These are phyloP conservation scores for Pestalotiopsis sp. DNA, from an alignment of 2,329 filamentous ascomycete species.

Conservation along the genomic window DNA sequence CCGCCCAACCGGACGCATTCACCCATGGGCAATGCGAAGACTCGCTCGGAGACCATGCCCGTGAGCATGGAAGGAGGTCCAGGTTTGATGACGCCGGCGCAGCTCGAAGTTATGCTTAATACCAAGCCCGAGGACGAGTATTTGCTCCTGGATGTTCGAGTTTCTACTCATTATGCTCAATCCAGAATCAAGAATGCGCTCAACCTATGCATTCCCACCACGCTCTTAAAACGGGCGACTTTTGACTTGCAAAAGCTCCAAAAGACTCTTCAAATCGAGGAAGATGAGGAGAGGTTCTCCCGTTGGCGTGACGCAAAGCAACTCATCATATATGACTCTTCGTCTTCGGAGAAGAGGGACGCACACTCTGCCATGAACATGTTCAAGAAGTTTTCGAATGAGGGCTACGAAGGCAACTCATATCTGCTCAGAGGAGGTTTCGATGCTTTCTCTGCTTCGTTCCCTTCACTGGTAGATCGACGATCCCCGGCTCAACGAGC, in stretches of 20 bases:
- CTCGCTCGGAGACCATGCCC: constrained; percentile 55
- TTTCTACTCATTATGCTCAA: constrained; percentile 77
- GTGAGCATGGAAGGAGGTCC: constrained; percentile 46
- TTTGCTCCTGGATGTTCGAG: constrained; percentile 81
- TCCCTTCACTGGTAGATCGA: constrained; percentile 63
- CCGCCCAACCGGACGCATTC: constrained; percentile 47
- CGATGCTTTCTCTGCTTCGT: constrained; percentile 66
- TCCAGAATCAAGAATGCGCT: constrained; percentile 78
- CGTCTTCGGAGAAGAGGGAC: constrained; percentile 77
- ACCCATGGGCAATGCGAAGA: constrained; percentile 29
- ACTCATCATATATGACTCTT: constrained; percentile 85
- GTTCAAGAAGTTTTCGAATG: constrained; percentile 86
- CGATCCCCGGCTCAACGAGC: constrained; percentile 49
- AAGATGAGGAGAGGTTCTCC: constrained; percentile 71
- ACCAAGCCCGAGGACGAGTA: constrained; percentile 40
- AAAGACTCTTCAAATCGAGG: constrained; percentile 76
- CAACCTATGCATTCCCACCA: constrained; percentile 94
- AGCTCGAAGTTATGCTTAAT: constrained; percentile 58
- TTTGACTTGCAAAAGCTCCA: constrained; percentile 87
- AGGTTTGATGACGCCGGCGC: constrained; percentile 51
- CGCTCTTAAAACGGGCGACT: constrained; percentile 83
- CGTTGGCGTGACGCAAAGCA: constrained; percentile 72
- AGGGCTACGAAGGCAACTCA: constrained; percentile 74
- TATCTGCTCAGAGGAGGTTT: constrained; percentile 84
- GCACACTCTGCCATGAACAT: constrained; percentile 80